phyloP scores from a whole-genome alignment of 2,329 filamentous ascomycete species.

The Colletotrichum tropicale region DNA sequence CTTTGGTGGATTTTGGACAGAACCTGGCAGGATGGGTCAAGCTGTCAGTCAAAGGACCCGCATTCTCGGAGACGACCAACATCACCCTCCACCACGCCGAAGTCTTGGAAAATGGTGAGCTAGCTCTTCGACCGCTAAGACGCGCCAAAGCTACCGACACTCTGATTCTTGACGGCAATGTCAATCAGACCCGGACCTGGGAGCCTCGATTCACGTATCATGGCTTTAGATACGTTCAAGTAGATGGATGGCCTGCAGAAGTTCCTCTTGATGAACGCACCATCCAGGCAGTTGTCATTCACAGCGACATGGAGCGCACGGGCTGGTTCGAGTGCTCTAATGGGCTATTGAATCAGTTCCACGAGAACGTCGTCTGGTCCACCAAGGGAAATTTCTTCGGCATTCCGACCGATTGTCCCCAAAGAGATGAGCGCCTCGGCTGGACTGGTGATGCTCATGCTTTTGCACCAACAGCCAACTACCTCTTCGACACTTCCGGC shows the following conservation, averaged over 20 bases:
- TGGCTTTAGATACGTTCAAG: conserved; percentile 55
- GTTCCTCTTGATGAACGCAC: conserved; percentile 21
- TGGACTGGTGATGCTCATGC: conserved; percentile 58
- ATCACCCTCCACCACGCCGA: conserved; percentile 53
- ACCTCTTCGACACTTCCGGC: conserved; percentile 56
- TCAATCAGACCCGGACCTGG: conserved; percentile 30
- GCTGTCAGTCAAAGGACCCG: conserved; percentile 40
- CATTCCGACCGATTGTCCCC: conserved; percentile 62
- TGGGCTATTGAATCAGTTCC: conserved; percentile 54
- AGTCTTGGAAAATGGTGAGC: conserved; percentile 54
- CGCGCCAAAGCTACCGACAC: conserved; percentile 45
- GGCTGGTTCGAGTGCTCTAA: conserved; percentile 59
- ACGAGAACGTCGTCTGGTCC: conserved; percentile 59
- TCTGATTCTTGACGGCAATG: conserved; percentile 31
- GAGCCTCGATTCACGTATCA: conserved; percentile 56
- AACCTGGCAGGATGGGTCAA: conserved; percentile 57
- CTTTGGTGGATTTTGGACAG: conserved; percentile 60
- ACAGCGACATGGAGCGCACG: conserved; percentile 55
- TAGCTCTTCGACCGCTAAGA: conserved; percentile 45
- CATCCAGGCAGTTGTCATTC: conserved; percentile 39
- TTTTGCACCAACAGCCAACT: conserved; percentile 56
- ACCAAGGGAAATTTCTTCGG: conserved; percentile 64
- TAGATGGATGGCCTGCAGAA: conserved; percentile 45
- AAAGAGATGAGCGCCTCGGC: conserved; percentile 57
- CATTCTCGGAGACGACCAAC: not conserved